phyloP scores from a whole-genome alignment of 1,284 basidiomycete genomes.

The Erythrobasidium hasegawianum region DNA sequence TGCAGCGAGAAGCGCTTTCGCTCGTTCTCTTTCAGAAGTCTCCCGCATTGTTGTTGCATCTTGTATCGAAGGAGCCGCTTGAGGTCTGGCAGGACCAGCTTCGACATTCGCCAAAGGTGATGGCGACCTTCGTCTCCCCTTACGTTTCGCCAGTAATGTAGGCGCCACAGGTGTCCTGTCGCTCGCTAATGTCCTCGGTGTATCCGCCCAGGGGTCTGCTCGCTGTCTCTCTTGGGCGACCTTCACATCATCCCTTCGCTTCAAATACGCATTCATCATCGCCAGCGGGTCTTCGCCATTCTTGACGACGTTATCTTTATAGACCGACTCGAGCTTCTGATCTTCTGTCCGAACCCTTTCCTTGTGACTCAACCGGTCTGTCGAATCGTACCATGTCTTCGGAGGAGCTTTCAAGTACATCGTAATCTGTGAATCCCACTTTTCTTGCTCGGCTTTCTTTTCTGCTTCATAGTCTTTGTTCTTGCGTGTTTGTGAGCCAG shows the following conservation, averaged over 20 bases:
- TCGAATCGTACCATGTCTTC: constrained; percentile 43
- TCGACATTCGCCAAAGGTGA: background rate
- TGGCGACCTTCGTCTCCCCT: constrained; percentile 7
- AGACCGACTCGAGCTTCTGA: constrained; percentile 40
- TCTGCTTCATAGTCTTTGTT: constrained; percentile 32
- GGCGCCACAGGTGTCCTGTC: constrained; percentile 21
- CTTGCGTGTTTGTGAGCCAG: background rate
- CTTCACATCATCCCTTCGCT: constrained; percentile 37
- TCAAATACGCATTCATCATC: constrained; percentile 42
- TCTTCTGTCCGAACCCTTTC: constrained; percentile 41
- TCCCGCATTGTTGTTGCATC: constrained; percentile 12
- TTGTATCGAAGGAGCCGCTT: background rate
- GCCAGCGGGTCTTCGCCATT: constrained; percentile 42
- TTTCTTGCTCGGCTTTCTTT: constrained; percentile 38
- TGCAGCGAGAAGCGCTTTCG: constrained; percentile 25
- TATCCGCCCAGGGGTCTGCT: constrained; percentile 30
- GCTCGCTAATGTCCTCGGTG: constrained; percentile 13
- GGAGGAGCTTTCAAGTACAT: constrained; percentile 42
- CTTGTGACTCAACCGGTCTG: constrained; percentile 37
- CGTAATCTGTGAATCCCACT: constrained; percentile 39
- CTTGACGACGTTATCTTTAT: constrained; percentile 43
- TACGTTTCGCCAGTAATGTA: constrained; percentile 1
- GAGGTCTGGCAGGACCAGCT: constrained; percentile 13
- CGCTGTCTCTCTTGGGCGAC: constrained; percentile 24
- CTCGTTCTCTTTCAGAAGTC: constrained; percentile 21